These are phyloP conservation scores for Penicillium samsonianum DNA, from an alignment of 495 filamentous ascomycete species.

Conservation along the genomic window DNA sequence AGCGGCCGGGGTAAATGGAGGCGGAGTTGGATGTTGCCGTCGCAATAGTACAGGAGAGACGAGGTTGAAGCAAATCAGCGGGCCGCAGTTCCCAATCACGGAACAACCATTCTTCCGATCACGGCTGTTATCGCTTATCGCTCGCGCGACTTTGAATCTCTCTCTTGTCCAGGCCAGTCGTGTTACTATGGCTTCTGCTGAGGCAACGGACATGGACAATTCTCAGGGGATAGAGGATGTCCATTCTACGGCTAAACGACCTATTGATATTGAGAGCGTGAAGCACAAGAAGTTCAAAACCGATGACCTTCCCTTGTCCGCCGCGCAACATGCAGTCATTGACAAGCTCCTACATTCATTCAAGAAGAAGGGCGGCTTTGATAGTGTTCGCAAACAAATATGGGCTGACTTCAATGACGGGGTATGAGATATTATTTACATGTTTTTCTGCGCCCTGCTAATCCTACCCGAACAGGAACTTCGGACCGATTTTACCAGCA, in stretches of 20 bases:
- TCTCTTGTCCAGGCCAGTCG: background rate
- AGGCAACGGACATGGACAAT: slow-evolving; percentile 45
- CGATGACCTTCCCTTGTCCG: slow-evolving; percentile 76
- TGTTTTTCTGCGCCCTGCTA: slow-evolving; percentile 9
- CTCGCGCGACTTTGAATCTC: slow-evolving; percentile 24
- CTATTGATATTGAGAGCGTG: slow-evolving; percentile 39
- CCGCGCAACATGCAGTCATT: slow-evolving; percentile 70
- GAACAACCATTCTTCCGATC: slow-evolving; percentile 28
- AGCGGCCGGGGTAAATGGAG: slow-evolving; percentile 22
- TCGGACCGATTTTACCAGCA: slow-evolving; percentile 64
- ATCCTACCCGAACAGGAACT: slow-evolving; percentile 55
- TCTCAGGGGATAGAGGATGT: slow-evolving; percentile 39
- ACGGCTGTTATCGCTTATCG: slow-evolving; percentile 33
- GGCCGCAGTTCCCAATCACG: slow-evolving; percentile 44
- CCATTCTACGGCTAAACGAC: slow-evolving; percentile 30
- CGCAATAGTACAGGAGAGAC: slow-evolving; percentile 29
- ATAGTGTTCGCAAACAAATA: slow-evolving; percentile 75
- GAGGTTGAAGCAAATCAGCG: slow-evolving; percentile 47
- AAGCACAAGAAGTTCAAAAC: slow-evolving; percentile 75
- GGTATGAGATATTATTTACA: slow-evolving; percentile 48
- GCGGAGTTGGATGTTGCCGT: slow-evolving; percentile 23
- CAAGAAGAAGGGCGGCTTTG: slow-evolving; percentile 90
- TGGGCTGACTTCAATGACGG: slow-evolving; percentile 79
- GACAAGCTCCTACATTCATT: slow-evolving; percentile 77
- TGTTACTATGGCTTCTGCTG: slow-evolving; percentile 18